Evolutionary conservation across 148 eudicot genomes (phyloP), one percentile per base, ranked within the genome.

Genomic region (Mesembryanthemum crystallinum): DNA sequence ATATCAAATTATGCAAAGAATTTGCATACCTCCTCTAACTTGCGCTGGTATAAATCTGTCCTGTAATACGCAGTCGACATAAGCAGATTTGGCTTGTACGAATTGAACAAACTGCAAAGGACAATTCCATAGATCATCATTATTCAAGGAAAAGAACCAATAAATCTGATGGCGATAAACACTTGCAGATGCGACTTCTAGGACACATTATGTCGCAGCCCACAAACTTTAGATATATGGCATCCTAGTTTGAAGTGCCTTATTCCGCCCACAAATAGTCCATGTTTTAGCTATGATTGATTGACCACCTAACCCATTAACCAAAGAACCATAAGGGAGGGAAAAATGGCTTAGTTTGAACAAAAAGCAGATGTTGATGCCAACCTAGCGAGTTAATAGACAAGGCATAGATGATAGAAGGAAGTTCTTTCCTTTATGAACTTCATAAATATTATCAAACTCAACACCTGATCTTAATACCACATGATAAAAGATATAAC

Each of bases 1-100:
- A 49, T 51, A n/a, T 42, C 30, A 71, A 49, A 42, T 73, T 59
- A 27, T 63, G 78, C 70, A 45, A 64, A 67, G 62, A 81, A 76
- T 78, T 70, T 28, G 15, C 80, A 42, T 90, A 95, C 98, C 96
- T 95, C 89, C 60, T 89, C 89, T 78, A 95, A 75, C 18, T 58
- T 79, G 63, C 90, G 91, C 71, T 83, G 82, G 83, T 95, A 95
- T 72, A 95, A 75, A 87, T 95, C 97, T 66, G 96, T 90, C 75
- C 89, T 89, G 77, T 95, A 88, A 82, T 89, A 95, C 79, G 97
- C 98, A 78, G 91, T 95, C 63, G 98, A 95, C 94, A 90, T 81
- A 86, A 95, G 79, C 80, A 64, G 39, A 73, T 73, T 88, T 72
- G 94, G 97, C 76, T 95, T 90, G 84, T 88, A 95, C 69, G 97